A percentile compares a stretch with the other conserved stretches of the same genome.
Evolutionary conservation across 257 asterid genomes (phyloP).

Genomic region (Lithospermum erythrorhizon): DNA sequence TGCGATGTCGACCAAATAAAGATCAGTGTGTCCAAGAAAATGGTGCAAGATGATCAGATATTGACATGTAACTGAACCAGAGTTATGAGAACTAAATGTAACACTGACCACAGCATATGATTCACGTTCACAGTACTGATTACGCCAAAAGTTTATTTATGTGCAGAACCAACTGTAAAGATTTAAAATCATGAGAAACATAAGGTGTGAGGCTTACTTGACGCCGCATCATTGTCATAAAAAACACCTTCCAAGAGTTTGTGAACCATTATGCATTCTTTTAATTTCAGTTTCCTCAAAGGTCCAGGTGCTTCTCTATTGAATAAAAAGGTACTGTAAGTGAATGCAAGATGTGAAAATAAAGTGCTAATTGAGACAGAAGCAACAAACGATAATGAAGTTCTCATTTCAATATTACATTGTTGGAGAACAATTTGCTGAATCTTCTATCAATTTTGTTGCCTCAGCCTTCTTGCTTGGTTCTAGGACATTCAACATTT

Average conservation of each 20-base stretch:
- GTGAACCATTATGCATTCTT: slow-evolving; percentile 71
- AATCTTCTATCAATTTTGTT: slow-evolving; percentile 62
- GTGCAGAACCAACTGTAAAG: neutral
- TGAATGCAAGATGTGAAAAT: neutral
- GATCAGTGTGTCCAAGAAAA: no score
- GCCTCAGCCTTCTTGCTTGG: slow-evolving; percentile 74
- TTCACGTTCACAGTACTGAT: neutral
- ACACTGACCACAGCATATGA: no score
- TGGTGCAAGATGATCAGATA: no score
- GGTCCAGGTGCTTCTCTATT: slow-evolving; percentile 45
- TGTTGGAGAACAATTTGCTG: slow-evolving; percentile 35
- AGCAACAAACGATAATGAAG: neutral
- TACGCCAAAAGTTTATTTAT: neutral
- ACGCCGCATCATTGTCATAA: slow-evolving; percentile 61
- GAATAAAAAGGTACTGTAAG: slow-evolving; percentile 11
- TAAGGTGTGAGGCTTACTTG: slow-evolving; percentile 32
- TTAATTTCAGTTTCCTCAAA: slow-evolving; percentile 39
- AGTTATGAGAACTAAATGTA: no score
- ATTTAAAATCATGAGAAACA: slow-evolving; percentile 3
- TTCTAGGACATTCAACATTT: slow-evolving; percentile 67
- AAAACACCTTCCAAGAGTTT: slow-evolving; percentile 41
- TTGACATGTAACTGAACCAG: no score
- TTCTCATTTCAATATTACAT: slow-evolving; percentile 33
- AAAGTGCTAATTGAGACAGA: neutral
- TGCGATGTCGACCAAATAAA: no score